phyloP scores from a whole-genome alignment of 495 filamentous ascomycete species.

The Penicillium coffeae region DNA sequence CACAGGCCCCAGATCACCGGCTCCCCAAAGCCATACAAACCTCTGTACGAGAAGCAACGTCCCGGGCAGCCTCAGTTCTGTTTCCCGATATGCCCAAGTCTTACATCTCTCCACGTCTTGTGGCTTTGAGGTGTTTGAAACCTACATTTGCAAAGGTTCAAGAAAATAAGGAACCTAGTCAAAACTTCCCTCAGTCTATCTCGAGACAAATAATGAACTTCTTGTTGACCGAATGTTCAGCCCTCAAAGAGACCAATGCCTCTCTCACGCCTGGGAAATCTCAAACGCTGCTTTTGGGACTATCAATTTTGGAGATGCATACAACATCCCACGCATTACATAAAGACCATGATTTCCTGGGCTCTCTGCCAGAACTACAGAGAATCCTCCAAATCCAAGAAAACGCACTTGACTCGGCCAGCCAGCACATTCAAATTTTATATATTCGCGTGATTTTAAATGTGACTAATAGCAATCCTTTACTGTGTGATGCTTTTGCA shows the following conservation, averaged over 20 bases:
- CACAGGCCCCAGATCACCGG: constrained; percentile 12
- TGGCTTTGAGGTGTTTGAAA: constrained; percentile 31
- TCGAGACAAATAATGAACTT: constrained; percentile 25
- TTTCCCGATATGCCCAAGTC: constrained; percentile 14
- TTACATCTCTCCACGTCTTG: constrained; percentile 28
- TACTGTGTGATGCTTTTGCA: constrained; percentile 63
- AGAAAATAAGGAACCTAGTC: constrained; percentile 23
- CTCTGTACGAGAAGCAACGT: constrained; percentile 24
- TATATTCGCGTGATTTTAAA: constrained; percentile 76
- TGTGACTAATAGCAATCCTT: constrained; percentile 75
- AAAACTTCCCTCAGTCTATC: constrained; percentile 20
- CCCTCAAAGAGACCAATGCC: neutral
- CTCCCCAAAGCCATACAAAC: constrained; percentile 29
- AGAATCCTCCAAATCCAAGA: constrained; percentile 20
- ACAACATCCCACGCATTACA: constrained; percentile 27
- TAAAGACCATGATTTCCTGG: constrained; percentile 21
- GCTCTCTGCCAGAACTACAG: constrained; percentile 27
- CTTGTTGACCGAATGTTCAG: constrained; percentile 15
- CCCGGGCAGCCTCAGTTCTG: constrained; percentile 19
- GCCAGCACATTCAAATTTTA: constrained; percentile 22
- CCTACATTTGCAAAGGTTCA: constrained; percentile 23
- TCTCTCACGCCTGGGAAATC: constrained; percentile 6
- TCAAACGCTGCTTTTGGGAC: constrained; percentile 28
- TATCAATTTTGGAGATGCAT: constrained; percentile 66
- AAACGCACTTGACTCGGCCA: constrained; percentile 4